A percentile compares a stretch with the other conserved stretches of the same genome.
phyloP scores from a whole-genome alignment of 345 rosid species.

The Syzygium grande region DNA sequence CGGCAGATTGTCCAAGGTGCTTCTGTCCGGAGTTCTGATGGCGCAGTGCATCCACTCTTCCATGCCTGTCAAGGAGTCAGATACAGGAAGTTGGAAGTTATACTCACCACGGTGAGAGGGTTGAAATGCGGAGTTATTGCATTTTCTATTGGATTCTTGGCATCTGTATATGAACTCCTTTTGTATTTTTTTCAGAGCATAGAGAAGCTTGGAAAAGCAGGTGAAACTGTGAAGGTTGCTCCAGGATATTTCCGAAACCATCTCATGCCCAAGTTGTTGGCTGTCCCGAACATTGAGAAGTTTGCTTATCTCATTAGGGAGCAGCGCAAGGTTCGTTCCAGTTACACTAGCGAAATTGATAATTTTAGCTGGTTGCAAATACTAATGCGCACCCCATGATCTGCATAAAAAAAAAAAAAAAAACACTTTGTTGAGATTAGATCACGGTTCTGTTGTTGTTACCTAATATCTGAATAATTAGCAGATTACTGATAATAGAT shows the following conservation, averaged over 20 bases:
- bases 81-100: conserved; percentile 73
- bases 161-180: neutral
- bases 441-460: neutral
- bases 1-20: conserved; percentile 21
- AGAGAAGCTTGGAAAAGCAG: conserved; percentile 94
- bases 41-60: conserved; percentile 44
- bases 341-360: neutral
- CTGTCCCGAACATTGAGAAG: conserved; percentile 90
- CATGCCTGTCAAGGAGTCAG: conserved; percentile 80
- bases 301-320: conserved; percentile 77
- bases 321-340: conserved; percentile 64
- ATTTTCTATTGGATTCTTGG: neutral
- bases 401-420: neutral
- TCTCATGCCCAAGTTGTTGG: conserved; percentile 91
- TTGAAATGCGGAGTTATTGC: neutral
- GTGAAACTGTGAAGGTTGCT: conserved; percentile 88
- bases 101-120: conserved; percentile 70
- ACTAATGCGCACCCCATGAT: neutral
- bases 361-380: neutral
- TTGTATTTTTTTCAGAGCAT: conserved; percentile 33
- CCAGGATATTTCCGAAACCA: conserved; percentile 92
- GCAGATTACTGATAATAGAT: neutral
- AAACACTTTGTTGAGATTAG: neutral
- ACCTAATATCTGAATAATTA: neutral
- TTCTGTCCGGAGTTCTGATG: conserved; percentile 15